These are phyloP conservation scores for Bretschneidera sinensis DNA, from an alignment of 345 rosid genomes.

Conservation along the genomic window DNA sequence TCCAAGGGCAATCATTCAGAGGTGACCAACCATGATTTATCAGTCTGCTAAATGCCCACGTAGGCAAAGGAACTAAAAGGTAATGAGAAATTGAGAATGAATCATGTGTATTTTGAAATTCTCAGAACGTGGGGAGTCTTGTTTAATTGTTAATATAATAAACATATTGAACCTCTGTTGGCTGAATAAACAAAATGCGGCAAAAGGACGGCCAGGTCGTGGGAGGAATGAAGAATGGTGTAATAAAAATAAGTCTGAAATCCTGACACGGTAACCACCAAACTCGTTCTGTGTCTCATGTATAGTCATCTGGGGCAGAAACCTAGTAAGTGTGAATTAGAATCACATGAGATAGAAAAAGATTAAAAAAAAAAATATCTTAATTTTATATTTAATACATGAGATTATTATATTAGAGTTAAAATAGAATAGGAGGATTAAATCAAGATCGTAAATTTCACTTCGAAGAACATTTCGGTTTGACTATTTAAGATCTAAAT, in stretches of 20 bases:
- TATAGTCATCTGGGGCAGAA: too few relatives aligned
- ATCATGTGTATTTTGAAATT: slow-evolving; percentile 19
- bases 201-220: slow-evolving; percentile 57
- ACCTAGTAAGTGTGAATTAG: slow-evolving; percentile 29
- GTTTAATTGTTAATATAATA: slow-evolving; percentile 25
- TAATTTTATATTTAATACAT: too few relatives aligned
- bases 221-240: slow-evolving; percentile 25
- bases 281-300: slow-evolving; percentile 52
- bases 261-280: slow-evolving; percentile 38
- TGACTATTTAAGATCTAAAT: too few relatives aligned
- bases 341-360: too few relatives aligned
- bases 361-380: too few relatives aligned
- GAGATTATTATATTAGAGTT: too few relatives aligned
- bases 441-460: too few relatives aligned
- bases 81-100: slow-evolving; percentile 1
- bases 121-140: slow-evolving; percentile 42
- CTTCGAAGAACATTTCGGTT: too few relatives aligned
- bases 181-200: slow-evolving; percentile 14
- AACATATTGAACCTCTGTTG: slow-evolving; percentile 11
- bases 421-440: too few relatives aligned
- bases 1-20: background rate
- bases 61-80: too few relatives aligned
- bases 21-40: too few relatives aligned
- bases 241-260: slow-evolving; percentile 8
- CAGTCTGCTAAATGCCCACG: too few relatives aligned